Base-by-base conservation (phyloP, 2,329 filamentous ascomycete species). In the Rhexocercosporidium sp. region DNA sequence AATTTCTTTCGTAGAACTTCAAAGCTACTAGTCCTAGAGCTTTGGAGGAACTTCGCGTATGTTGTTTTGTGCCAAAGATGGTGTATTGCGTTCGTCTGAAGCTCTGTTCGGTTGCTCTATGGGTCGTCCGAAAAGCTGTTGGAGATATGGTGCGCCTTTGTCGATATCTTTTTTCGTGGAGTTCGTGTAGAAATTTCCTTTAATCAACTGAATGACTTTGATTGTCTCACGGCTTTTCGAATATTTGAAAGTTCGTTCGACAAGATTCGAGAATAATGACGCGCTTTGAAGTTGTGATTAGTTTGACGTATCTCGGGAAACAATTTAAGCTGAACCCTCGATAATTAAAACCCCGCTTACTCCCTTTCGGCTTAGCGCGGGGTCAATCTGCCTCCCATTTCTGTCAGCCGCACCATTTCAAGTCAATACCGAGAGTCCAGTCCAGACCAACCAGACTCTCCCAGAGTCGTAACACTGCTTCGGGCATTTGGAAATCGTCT, bases 301-400 rank as follows among this genome's bases (percentile, higher is more conserved):
- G 6, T 25, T 25, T 14, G 12, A 12, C 3, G 11, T n/a, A 37
- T 37, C 34, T 37, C 54, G 20, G 34, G 7, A 57, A 8, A 39
- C 27, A 39, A 20, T 39, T 57, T 11, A 37, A 41, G 54, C 34
- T 25, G 54, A n/a, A 57, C 34, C 54, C 22, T 12, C 18, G 8
- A 22, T 12, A 16, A 11, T 14, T 34, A 14, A 14, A 29, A 18
- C 59, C 18, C 9, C 6, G 20, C 46, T 39, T 64, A 8, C n/a
- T 44, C 16, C n/a, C 39, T 53, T 59, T 27, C 16, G 44, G 8
- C 44, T 27, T 68, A 69, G 67, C 64, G 67, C 44, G 64, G 67
- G 67, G 67, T 37, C 34, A 20, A 22, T 31, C 20, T 20, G n/a
- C 44, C 25, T 39, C n/a, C 27, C n/a, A 20, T 62, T 53, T 37